phyloP scores from a whole-genome alignment of 805 yeast species.

The Ogataea neopini region DNA sequence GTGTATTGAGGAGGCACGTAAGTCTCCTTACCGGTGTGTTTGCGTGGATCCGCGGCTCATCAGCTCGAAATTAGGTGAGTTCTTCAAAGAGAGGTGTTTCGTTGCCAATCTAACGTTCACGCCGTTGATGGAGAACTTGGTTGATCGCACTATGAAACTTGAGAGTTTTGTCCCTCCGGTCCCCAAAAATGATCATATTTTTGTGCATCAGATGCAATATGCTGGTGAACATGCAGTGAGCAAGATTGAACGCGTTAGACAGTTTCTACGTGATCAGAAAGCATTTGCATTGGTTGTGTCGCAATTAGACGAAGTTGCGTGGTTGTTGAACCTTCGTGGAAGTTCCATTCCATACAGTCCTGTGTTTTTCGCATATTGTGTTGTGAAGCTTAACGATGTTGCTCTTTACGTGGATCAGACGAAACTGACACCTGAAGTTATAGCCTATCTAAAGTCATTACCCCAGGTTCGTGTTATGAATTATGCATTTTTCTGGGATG shows the following conservation, averaged over 20 bases:
- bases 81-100: conserved; percentile 36
- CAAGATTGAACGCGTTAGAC: conserved; percentile 38
- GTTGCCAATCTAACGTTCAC: conserved; percentile 45
- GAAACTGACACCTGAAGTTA: conserved; percentile 36
- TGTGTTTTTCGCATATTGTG: conserved; percentile 72
- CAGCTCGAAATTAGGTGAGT: conserved; percentile 47
- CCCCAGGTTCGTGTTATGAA: conserved; percentile 41
- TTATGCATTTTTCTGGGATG: conserved; percentile 61
- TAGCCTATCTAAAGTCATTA: conserved; percentile 26
- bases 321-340: conserved; percentile 55
- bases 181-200: conserved; percentile 31
- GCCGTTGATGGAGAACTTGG: conserved; percentile 61
- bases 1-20: conserved; percentile 57
- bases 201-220: conserved; percentile 39
- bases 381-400: conserved; percentile 42
- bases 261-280: conserved; percentile 29
- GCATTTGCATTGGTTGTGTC: conserved; percentile 53
- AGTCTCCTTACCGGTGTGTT: conserved; percentile 51
- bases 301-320: conserved; percentile 51
- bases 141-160: conserved; percentile 72
- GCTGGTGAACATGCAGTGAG: conserved; percentile 42
- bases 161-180: conserved; percentile 19
- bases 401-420: conserved; percentile 43
- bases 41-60: conserved; percentile 85
- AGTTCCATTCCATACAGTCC: conserved; percentile 82